phyloP scores from a whole-genome alignment of 345 rosid genomes.

The Melaleuca quinquenervia region DNA sequence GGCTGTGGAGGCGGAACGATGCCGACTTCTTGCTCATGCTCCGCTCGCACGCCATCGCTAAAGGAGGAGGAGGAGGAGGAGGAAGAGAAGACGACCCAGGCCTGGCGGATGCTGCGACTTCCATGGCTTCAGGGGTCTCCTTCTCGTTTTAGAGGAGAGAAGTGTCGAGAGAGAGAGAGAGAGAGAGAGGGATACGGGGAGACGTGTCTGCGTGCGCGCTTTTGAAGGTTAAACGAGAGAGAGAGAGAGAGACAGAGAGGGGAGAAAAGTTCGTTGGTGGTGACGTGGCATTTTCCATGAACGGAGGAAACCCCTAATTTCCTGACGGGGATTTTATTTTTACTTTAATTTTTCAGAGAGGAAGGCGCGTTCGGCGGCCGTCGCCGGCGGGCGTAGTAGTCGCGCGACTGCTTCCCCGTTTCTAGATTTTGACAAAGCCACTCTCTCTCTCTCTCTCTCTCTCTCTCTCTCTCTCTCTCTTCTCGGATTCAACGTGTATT shows the following conservation, averaged over 20 bases:
- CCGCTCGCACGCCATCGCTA: background rate
- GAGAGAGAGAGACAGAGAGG: too few species aligned
- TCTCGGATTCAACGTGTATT: background rate
- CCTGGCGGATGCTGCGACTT: background rate
- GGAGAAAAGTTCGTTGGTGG: too few species aligned
- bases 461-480: background rate
- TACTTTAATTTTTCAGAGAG: too few species aligned
- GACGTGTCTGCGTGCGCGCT: background rate
- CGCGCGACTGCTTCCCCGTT: background rate
- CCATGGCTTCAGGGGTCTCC: background rate
- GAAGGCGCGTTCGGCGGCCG: background rate
- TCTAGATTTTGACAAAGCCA: background rate
- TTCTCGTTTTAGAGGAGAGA: background rate
- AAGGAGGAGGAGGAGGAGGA: background rate
- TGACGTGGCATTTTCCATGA: too few species aligned
- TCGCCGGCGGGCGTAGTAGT: background rate
- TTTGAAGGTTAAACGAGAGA: background rate
- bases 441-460: background rate
- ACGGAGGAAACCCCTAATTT: too few species aligned
- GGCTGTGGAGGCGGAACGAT: constrained; percentile 46
- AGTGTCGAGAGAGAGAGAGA: background rate
- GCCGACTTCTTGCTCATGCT: constrained; percentile 10
- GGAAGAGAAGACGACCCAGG: background rate
- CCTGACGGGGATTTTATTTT: too few species aligned
- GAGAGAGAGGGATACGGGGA: background rate